Percentiles rank a stretch among this genome's conserved stretches.
Conservation (phyloP, 768 basidiomycete species). For the Auricularia cornea region DNA sequence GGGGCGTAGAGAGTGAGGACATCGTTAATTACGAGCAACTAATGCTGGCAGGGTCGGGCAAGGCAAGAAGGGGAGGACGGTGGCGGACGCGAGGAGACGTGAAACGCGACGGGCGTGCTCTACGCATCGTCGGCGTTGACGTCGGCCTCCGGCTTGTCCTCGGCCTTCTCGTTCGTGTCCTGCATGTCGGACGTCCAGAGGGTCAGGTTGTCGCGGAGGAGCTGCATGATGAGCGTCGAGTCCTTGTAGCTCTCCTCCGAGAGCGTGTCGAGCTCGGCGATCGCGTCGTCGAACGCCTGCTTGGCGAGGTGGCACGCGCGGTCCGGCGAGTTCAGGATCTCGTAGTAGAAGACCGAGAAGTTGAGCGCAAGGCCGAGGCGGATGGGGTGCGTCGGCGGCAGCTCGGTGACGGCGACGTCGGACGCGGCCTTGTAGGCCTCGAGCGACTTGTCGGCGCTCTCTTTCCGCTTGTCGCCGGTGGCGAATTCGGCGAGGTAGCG, state of each 20-base stretch:
- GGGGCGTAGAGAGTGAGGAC: too few species aligned
- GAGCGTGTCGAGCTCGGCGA: constrained; percentile 55
- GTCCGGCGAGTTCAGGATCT: constrained; percentile 78
- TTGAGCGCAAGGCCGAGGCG: constrained; percentile 82
- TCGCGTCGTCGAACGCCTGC: constrained; percentile 87
- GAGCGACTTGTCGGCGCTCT: constrained; percentile 65
- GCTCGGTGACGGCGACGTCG: constrained; percentile 66
- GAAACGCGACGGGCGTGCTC: not conserved
- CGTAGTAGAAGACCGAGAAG: constrained; percentile 91
- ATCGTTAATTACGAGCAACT: too few species aligned
- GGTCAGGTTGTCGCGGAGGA: constrained; percentile 76
- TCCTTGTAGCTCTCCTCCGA: constrained; percentile 54
- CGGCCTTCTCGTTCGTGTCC: constrained; percentile 18
- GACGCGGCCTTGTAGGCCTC: constrained; percentile 82
- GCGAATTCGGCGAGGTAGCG: constrained; percentile 86
- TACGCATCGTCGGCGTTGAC: not conserved
- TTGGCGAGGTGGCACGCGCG: constrained; percentile 84
- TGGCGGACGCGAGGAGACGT: not conserved
- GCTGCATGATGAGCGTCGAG: constrained; percentile 75
- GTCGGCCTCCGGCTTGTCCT: constrained; percentile 2
- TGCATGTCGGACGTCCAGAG: constrained; percentile 74
- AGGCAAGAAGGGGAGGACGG: not conserved
- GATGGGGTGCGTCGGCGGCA: constrained; percentile 76
- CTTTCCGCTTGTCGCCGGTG: constrained; percentile 56
- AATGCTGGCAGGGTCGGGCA: too few species aligned